Evolutionary conservation across 2,329 filamentous ascomycete species (phyloP).

Genomic region (Gaeumannomyces tritici): DNA sequence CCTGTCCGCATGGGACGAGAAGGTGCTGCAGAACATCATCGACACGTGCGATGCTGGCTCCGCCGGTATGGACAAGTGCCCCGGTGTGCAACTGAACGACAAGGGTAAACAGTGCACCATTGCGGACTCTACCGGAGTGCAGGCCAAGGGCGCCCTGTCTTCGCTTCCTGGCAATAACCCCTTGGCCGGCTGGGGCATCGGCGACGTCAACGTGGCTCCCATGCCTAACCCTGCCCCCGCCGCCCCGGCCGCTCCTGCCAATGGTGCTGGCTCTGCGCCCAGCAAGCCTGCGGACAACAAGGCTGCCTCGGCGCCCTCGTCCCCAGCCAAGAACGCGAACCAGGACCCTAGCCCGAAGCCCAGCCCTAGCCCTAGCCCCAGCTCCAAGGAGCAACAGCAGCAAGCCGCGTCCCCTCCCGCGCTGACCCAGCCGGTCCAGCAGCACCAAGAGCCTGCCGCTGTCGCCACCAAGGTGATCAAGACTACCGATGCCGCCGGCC

Average conservation of each 20-base stretch:
- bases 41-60: slow-evolving; percentile 54
- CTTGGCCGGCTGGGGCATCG: slow-evolving; percentile 36
- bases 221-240: slow-evolving; percentile 3
- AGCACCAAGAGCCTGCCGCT: background rate
- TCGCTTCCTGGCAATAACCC: slow-evolving; percentile 46
- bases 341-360: too few species aligned
- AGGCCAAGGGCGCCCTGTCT: slow-evolving; percentile 30
- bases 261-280: background rate
- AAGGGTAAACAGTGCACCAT: slow-evolving; percentile 41
- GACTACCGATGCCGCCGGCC: slow-evolving; percentile 9
- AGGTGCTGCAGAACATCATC: slow-evolving; percentile 56
- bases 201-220: slow-evolving; percentile 3
- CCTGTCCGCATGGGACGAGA: slow-evolving; percentile 61
- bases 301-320: background rate
- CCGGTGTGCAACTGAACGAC: slow-evolving; percentile 42
- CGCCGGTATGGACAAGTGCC: slow-evolving; percentile 52
- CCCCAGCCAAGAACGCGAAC: background rate
- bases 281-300: too few species aligned
- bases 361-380: background rate
- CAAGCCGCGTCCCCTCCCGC: background rate
- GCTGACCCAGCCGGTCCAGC: background rate
- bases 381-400: background rate
- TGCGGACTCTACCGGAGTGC: slow-evolving; percentile 33
- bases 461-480: slow-evolving; percentile 4
- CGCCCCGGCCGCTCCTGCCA: slow-evolving; percentile 3